phyloP scores from a whole-genome alignment of 805 yeast genomes.

The Barnettozyma botsteinii region DNA sequence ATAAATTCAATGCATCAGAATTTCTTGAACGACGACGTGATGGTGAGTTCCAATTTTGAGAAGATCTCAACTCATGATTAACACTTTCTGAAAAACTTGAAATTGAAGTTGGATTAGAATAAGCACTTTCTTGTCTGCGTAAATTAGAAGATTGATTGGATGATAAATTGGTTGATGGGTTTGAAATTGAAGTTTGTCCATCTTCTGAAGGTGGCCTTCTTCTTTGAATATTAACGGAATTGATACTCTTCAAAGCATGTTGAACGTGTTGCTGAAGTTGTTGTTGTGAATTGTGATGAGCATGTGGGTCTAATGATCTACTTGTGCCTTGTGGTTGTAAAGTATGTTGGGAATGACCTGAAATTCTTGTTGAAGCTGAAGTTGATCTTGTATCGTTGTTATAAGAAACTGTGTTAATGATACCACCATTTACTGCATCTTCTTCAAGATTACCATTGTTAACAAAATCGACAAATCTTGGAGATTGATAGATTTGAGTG shows the following conservation, averaged over 20 bases:
- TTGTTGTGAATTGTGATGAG: background rate
- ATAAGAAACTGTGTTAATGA: too few species aligned
- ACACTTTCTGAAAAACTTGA: constrained; percentile 25
- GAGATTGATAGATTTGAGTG: constrained; percentile 48
- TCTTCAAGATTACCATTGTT: constrained; percentile 34
- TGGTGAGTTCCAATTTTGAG: constrained; percentile 28
- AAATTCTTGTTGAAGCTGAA: constrained; percentile 15
- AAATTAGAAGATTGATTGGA: constrained; percentile 14
- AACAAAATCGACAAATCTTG: constrained; percentile 57
- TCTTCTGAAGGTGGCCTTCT: constrained; percentile 28
- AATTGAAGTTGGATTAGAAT: constrained; percentile 26
- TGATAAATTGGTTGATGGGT: constrained; percentile 21
- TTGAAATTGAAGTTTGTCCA: constrained; percentile 25
- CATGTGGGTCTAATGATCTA: constrained; percentile 6
- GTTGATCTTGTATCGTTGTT: constrained; percentile 13
- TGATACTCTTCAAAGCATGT: constrained; percentile 9
- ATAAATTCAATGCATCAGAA: constrained; percentile 14
- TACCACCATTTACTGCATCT: constrained; percentile 8
- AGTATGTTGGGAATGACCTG: background rate
- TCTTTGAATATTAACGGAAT: constrained; percentile 13
- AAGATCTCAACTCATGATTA: constrained; percentile 17
- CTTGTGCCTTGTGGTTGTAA: background rate
- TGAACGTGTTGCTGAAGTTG: constrained; percentile 5
- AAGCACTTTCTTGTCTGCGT: constrained; percentile 21
- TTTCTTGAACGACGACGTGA: constrained; percentile 25